Conservation (phyloP, 805 yeast genomes). For the Yarrowia keelungensis region DNA sequence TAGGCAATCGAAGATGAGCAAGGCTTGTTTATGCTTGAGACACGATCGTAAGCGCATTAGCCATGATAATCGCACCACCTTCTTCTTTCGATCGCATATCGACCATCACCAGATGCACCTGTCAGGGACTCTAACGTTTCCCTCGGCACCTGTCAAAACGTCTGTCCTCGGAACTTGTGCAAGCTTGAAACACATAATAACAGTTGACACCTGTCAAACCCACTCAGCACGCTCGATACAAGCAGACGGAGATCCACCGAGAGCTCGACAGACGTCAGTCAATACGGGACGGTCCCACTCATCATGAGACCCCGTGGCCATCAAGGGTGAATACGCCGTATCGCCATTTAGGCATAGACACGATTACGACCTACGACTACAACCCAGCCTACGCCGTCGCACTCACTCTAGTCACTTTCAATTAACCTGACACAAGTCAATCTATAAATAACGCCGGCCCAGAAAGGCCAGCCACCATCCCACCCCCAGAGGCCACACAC, state of each 20-base stretch:
- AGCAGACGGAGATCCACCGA: background rate
- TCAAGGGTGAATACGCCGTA: too few species aligned
- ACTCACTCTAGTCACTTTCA: slow-evolving; percentile 37
- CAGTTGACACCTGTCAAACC: slow-evolving; percentile 2
- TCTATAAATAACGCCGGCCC: slow-evolving; percentile 35
- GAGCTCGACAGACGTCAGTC: background rate
- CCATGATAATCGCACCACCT: too few species aligned
- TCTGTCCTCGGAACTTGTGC: background rate
- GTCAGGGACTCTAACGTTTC: background rate
- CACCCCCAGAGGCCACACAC: slow-evolving; percentile 35
- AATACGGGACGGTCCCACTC: too few species aligned
- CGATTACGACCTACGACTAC: background rate
- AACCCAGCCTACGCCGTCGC: background rate
- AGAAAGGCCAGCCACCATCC: slow-evolving; percentile 35
- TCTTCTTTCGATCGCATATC: too few species aligned
- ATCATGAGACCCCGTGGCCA: too few species aligned
- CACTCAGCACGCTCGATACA: too few species aligned
- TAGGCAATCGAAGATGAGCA: too few species aligned
- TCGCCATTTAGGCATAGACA: too few species aligned
- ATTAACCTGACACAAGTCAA: slow-evolving; percentile 31
- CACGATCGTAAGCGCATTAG: too few species aligned
- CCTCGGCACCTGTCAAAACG: background rate
- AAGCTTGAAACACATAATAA: background rate
- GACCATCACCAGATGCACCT: too few species aligned
- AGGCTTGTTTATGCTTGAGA: too few species aligned